Evolutionary conservation across 176 grass and related monocot genomes (phyloP), one percentile per base, ranked within the genome.

Genomic region (Zoysia japonica): DNA sequence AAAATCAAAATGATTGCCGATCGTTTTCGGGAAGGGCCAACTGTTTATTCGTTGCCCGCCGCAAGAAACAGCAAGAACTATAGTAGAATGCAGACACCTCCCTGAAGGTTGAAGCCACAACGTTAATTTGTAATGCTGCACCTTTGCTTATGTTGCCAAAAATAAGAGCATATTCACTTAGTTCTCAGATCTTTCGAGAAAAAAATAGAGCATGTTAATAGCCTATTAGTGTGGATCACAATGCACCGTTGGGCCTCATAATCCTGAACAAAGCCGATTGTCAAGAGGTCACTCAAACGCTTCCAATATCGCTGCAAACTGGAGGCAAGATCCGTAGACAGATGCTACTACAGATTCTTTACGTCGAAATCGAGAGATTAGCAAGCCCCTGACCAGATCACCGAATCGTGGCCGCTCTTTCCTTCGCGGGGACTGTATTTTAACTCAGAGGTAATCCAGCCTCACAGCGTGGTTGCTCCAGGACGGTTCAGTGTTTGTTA

Each of bases 51-150:
- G 39, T 39, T 70, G 78, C 46, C 28, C 71, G 2, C 5, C 2
- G 55, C 82, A 84, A 51, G 65, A 61, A 77, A 51, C 73, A 6
- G 15, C 62, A 19, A 56, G 9, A 54, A 36, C 16, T 42, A 51
- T 0, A 28, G 28, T 28, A 28, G 6, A 70, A 3, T 41, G 19
- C 1, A 1, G 5, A 3, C 52, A 2, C 14, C 5, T 10, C 9
- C 16, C 51, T 63, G 28, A 28, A 28, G 28, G 28, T 19, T 10
- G 45, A 50, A 76, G 28, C 71, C 59, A 16, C 43, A 28, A 28
- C 28, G 28, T 60, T 42, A 53, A 16, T 42, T 51, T 28, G 73
- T 11, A 65, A 77, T 55, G 64, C 36, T 10, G 11, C 14, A 28
- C 28, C 28, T 28, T 28, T 28, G 28, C 28, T 28, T 28, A 28